phyloP scores from a whole-genome alignment of 2,329 filamentous ascomycete genomes.

The Botryosphaeria agaves region DNA sequence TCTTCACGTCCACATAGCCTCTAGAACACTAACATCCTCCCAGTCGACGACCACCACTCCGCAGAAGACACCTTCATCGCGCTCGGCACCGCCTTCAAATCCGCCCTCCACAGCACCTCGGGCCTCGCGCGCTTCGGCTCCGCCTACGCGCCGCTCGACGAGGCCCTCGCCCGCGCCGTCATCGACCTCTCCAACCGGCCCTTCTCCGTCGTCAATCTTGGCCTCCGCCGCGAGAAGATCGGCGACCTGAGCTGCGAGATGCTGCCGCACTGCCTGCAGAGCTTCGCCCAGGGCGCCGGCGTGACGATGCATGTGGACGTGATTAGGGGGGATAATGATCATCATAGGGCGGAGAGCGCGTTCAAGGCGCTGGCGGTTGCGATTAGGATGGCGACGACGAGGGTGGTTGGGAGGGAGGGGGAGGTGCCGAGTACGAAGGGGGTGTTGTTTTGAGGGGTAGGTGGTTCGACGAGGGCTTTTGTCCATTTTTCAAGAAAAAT shows the following conservation, averaged over 20 bases:
- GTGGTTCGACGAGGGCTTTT: no score
- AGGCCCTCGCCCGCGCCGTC: constrained; percentile 83
- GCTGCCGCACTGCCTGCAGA: constrained; percentile 89
- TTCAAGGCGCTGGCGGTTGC: constrained; percentile 94
- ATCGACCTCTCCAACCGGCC: constrained; percentile 90
- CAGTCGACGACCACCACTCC: constrained; percentile 97
- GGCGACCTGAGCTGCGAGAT: constrained; percentile 90
- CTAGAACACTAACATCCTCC: neutral
- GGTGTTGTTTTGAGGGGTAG: constrained; percentile 38
- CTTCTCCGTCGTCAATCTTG: constrained; percentile 67
- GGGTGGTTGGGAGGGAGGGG: constrained; percentile 64
- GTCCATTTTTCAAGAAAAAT: no score
- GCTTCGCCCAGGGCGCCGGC: constrained; percentile 78
- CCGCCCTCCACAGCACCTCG: constrained; percentile 57
- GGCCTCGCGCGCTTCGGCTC: constrained; percentile 83
- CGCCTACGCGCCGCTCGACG: constrained; percentile 86
- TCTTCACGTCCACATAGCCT: neutral
- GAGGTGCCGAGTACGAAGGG: constrained; percentile 96
- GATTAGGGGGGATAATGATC: constrained; percentile 79
- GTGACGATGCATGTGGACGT: constrained; percentile 94
- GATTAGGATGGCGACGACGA: constrained; percentile 55
- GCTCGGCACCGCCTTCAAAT: constrained; percentile 69
- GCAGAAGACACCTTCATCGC: constrained; percentile 91
- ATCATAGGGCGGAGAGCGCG: constrained; percentile 88
- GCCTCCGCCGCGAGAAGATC: constrained; percentile 79